A percentile compares a stretch with the other conserved stretches of the same genome.
These are phyloP conservation scores for Trichocladium antarcticum DNA, from an alignment of 495 filamentous ascomycete genomes.

Conservation along the genomic window DNA sequence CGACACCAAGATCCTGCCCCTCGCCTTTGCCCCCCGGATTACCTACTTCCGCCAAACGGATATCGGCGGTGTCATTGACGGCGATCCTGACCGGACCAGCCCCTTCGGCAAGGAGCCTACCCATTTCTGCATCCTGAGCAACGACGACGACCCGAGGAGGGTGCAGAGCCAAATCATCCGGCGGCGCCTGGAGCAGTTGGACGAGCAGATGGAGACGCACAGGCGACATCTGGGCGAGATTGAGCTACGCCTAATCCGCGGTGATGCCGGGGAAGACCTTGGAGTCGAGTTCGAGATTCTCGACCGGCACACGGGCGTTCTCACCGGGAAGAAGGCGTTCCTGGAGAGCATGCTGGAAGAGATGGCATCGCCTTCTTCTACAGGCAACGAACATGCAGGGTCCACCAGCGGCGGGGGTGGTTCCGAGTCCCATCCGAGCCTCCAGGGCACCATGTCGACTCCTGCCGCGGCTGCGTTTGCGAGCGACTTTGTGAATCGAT, in stretches of 20 bases:
- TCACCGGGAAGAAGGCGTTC: slow-evolving; percentile 66
- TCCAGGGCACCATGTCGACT: slow-evolving; percentile 31
- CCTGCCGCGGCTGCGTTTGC: slow-evolving; percentile 55
- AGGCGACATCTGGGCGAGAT: slow-evolving; percentile 53
- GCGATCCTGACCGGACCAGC: slow-evolving; percentile 62
- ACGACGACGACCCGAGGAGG: slow-evolving; percentile 79
- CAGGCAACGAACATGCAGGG: slow-evolving; percentile 12
- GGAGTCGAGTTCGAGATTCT: slow-evolving; percentile 55
- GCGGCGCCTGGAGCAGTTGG: slow-evolving; percentile 64
- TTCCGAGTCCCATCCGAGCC: not conserved
- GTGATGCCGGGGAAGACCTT: slow-evolving; percentile 43
- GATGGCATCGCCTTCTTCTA: slow-evolving; percentile 33
- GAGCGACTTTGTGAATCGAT: slow-evolving; percentile 95
- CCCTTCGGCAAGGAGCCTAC: slow-evolving; percentile 85
- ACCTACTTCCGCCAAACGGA: slow-evolving; percentile 98
- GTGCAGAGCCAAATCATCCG: slow-evolving; percentile 82
- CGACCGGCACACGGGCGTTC: slow-evolving; percentile 54
- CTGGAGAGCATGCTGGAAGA: slow-evolving; percentile 61
- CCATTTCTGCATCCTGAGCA: slow-evolving; percentile 89
- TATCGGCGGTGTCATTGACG: slow-evolving; percentile 56
- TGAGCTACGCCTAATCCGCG: slow-evolving; percentile 48
- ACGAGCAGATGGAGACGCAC: slow-evolving; percentile 64
- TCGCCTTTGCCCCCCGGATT: slow-evolving; percentile 85
- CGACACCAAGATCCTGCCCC: slow-evolving; percentile 81
- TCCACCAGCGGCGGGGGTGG: slow-evolving; percentile 15